A percentile compares a stretch with the other conserved stretches of the same genome.
Conservation (phyloP, 352 stramenopile genomes). For the Pythium phragmitis region DNA sequence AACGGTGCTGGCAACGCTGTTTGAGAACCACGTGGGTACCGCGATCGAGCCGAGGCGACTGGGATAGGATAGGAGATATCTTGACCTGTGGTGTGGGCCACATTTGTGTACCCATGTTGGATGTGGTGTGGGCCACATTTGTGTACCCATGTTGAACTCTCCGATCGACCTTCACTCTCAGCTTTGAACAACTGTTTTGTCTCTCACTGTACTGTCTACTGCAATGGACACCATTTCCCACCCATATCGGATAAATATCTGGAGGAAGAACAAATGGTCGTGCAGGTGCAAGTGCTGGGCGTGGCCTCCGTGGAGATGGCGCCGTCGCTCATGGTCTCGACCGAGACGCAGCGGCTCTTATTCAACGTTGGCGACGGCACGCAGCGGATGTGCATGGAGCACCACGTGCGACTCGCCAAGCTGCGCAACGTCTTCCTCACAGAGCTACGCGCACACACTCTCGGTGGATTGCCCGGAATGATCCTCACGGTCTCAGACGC, state of each 20-base stretch:
- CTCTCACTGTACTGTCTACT: not conserved
- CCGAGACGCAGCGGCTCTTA: conserved; percentile 64
- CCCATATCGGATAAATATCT: too few relatives aligned
- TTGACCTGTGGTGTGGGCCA: not conserved
- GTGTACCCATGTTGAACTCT: not conserved
- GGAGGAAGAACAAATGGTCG: conserved; percentile 43
- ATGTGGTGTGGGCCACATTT: not conserved
- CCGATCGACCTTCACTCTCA: not conserved
- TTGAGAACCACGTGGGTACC: too few relatives aligned
- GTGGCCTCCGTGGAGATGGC: conserved; percentile 73
- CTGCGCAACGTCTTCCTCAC: conserved; percentile 85
- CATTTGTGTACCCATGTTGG: not conserved
- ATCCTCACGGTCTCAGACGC: conserved; percentile 88
- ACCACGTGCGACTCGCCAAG: conserved; percentile 86
- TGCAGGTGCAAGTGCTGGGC: conserved; percentile 77
- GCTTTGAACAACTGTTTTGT: not conserved
- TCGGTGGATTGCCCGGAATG: conserved; percentile 87
- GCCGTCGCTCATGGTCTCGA: conserved; percentile 69
- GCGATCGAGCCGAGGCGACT: too few relatives aligned
- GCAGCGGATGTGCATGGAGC: conserved; percentile 91
- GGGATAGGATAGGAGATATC: too few relatives aligned
- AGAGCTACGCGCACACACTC: conserved; percentile 68
- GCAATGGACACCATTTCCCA: not conserved
- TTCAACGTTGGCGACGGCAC: conserved; percentile 91
- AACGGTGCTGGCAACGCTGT: too few relatives aligned